phyloP scores from a whole-genome alignment of 1,139 yeast genomes.

The Blastobotrys proliferans region DNA sequence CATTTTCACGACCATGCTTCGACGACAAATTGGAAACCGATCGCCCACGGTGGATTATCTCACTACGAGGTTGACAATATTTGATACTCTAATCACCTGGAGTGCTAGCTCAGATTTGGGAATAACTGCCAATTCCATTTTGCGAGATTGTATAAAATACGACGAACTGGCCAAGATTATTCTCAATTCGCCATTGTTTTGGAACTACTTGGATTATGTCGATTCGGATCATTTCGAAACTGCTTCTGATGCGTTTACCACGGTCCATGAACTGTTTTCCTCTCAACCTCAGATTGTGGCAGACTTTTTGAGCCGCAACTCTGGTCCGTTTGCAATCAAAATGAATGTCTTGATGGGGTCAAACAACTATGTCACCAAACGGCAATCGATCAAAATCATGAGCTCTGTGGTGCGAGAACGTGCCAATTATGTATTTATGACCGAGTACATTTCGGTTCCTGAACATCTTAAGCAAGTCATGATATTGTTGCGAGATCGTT shows the following conservation, averaged over 20 bases:
- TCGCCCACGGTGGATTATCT: conserved; percentile 87
- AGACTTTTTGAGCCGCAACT: conserved; percentile 53
- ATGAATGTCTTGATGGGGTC: conserved; percentile 71
- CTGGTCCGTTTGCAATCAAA: conserved; percentile 48
- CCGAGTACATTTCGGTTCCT: conserved; percentile 72
- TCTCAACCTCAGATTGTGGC: conserved; percentile 55
- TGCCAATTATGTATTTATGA: conserved; percentile 68
- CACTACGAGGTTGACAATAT: conserved; percentile 59
- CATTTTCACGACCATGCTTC: conserved; percentile 69
- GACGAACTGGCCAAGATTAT: conserved; percentile 64
- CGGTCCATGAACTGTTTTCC: conserved; percentile 59
- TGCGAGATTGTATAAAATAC: conserved; percentile 80
- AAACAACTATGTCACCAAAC: conserved; percentile 81
- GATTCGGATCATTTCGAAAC: conserved; percentile 77
- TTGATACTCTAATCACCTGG: conserved; percentile 59
- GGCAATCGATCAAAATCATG: conserved; percentile 81
- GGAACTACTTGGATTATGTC: conserved; percentile 81
- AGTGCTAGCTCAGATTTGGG: conserved; percentile 73
- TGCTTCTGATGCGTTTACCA: conserved; percentile 84
- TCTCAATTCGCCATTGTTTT: conserved; percentile 54
- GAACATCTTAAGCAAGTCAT: conserved; percentile 80
- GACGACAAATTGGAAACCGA: conserved; percentile 72
- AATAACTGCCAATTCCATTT: conserved; percentile 68
- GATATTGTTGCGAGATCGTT: conserved; percentile 82
- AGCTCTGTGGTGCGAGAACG: conserved; percentile 72